Evolutionary conservation across 2,329 filamentous ascomycete genomes (phyloP).

Genomic region (Epicoccum nigrum): DNA sequence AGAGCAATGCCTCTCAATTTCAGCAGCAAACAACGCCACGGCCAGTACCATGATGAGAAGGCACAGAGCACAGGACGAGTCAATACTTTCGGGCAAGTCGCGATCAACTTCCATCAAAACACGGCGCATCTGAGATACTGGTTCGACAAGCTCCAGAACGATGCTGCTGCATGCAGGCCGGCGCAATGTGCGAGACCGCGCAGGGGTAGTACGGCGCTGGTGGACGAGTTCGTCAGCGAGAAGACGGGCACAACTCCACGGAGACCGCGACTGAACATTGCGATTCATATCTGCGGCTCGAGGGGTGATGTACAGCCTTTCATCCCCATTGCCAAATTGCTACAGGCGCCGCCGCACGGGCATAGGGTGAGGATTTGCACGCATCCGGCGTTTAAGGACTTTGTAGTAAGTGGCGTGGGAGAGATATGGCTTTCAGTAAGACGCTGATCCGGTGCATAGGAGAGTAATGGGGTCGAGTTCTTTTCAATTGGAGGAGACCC

Average conservation of each 20-base stretch:
- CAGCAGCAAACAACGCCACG: slow-evolving; percentile 8
- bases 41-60: slow-evolving; percentile 17
- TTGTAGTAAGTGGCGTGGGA: slow-evolving; percentile 17
- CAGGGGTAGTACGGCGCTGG: slow-evolving; percentile 9
- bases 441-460: slow-evolving; percentile 7
- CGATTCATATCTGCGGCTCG: slow-evolving; percentile 62
- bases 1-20: slow-evolving; percentile 18
- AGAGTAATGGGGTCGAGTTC: slow-evolving; percentile 46
- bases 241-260: background rate
- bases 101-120: slow-evolving; percentile 26
- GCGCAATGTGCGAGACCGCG: slow-evolving; percentile 6
- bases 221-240: slow-evolving; percentile 10
- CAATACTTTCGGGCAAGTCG: slow-evolving; percentile 25
- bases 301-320: slow-evolving; percentile 66
- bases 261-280: slow-evolving; percentile 53
- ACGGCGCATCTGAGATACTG: slow-evolving; percentile 23
- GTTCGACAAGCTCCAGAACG: slow-evolving; percentile 23
- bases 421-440: background rate
- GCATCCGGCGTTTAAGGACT: slow-evolving; percentile 30
- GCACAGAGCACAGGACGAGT: slow-evolving; percentile 18
- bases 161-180: slow-evolving; percentile 4
- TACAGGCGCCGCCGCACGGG: slow-evolving; percentile 40
- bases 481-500: slow-evolving; percentile 45
- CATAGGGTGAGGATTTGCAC: slow-evolving; percentile 41
- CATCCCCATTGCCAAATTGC: slow-evolving; percentile 61